Base-by-base conservation (phyloP, 495 filamentous ascomycete genomes). In the Terfezia claveryi region DNA sequence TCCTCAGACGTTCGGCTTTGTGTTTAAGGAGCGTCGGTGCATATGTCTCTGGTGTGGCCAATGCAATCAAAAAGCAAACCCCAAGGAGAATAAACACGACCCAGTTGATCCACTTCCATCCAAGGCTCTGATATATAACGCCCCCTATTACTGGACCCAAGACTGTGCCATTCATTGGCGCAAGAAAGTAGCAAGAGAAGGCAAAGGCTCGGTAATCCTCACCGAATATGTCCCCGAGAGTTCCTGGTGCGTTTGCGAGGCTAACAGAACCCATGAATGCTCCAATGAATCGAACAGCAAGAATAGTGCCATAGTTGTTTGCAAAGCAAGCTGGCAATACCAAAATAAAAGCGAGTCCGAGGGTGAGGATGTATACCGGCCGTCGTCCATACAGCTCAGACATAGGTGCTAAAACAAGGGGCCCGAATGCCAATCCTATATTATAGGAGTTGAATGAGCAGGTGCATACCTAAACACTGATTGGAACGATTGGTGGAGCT, bases 61-160 rank as follows among this genome's bases (percentile, higher is more conserved):
- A 20, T 14, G 14, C 41, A 54, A 83, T 68, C 44, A 76, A 65
- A 14, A 69, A 57, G 49, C 80, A 72, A 0, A 75, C 70, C 2
- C 77, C 81, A 0, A 74, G 70, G 2, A 81, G 67, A 36, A 89
- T 87, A 53, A 92, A 65, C 8, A 82, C 76, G 16, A 93, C 68
- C 84, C 87, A 93, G 64, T 82, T 83, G n/a, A 78, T 80, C 84
- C 84, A 92, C 36, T 83, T 68, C 87, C 87, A 94, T 9, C 85
- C 85, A 23, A 87, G 73, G 60, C 82, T 80, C 67, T 85, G 73
- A 56, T 70, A 81, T 4, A 83, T 75, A 60, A 87, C 87, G 0
- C 85, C 85, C 32, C 83, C 85, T 54, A 88, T 78, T 1, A 68
- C 36, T 12, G 66, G 61, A 0, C 74, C 76, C 4, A 70, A 70